Base-by-base conservation (phyloP, 164 flowering plant species). In the Kalanchoe fedtschenkoi region DNA sequence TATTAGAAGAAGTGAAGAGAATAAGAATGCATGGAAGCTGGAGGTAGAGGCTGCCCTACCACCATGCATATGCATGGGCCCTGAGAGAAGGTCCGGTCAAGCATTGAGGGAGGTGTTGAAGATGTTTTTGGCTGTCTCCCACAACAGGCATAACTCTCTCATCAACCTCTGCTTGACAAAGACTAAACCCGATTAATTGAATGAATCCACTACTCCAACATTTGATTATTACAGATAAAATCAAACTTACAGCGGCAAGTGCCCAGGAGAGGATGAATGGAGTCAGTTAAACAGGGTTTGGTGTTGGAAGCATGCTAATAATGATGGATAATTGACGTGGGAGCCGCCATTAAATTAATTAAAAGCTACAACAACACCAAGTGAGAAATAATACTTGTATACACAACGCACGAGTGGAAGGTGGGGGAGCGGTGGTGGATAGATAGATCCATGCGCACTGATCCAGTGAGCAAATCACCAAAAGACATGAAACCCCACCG, bases 401-500 rank as follows among this genome's bases (percentile, higher is more conserved):
- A 29, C 56, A 51, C 56, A 22, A 51, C 26, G 56, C 56, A 51
- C 56, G 56, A 51, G 32, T 51, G 56, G 24, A 51, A 51, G 56
- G 56, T 51, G 32, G 56, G 32, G 32, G 17, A 8, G 26, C 24
- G 56, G 56, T 51, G 32, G 56, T 15, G 32, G 17, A 8, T 8
- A 32, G 56, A 51, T 26, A 51, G 32, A 51, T 51, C 56, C 56
- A 51, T 28, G 30, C 17, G 32, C 56, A 51, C 32, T 0, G 28
- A 26, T 51, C 56, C 56, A 26, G 32, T 24, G 30, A 51, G 32
- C 32, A 51, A 51, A 51, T 26, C 15, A 51, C 56, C 56, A 26
- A 51, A n/a, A 51, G 56, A 51, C 32, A 51, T 26, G 17, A 26
- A 51, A 51, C 56, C 56, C 54, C 56, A 51, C 56, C 30, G 5